A percentile compares a stretch with the other conserved stretches of the same genome.
These are phyloP conservation scores for Diaporthe sp. DNA, from an alignment of 2,329 filamentous ascomycete species.

Conservation along the genomic window DNA sequence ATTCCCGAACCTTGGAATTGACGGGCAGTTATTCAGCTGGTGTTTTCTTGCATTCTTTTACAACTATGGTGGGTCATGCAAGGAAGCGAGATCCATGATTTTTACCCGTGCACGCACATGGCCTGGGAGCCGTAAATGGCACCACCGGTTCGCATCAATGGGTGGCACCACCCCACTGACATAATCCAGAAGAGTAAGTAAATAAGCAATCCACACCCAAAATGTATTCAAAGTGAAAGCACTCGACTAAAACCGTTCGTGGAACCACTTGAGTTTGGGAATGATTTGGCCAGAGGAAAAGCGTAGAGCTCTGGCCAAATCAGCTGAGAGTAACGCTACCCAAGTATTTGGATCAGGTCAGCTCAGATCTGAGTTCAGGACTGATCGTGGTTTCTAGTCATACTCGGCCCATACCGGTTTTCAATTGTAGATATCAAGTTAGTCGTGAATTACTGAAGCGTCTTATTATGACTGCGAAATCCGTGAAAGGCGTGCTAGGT, in stretches of 20 bases:
- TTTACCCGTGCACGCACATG: not conserved
- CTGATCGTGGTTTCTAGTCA: not conserved
- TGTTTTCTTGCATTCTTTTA: not conserved
- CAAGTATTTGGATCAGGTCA: not conserved
- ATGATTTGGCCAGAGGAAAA: not conserved
- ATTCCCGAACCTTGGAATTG: not conserved
- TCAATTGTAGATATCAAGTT: not conserved
- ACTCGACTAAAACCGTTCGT: not conserved
- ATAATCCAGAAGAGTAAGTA: not conserved
- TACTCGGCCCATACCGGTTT: not conserved
- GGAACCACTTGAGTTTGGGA: not conserved
- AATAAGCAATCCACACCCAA: not conserved
- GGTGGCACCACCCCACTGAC: slow-evolving; percentile 1
- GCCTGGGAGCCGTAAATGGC: slow-evolving; percentile 1
- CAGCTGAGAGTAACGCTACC: not conserved
- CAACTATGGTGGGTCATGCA: not conserved
- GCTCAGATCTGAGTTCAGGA: not conserved
- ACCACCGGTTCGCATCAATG: not conserved
- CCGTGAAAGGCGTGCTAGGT: too few species aligned
- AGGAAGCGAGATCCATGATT: not conserved
- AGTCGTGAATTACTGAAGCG: not conserved
- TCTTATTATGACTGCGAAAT: not conserved
- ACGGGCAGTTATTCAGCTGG: not conserved
- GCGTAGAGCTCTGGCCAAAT: not conserved
- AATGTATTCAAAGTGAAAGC: not conserved